Evolutionary conservation across 2,329 filamentous ascomycete genomes (phyloP).

Genomic region (Sporothrix variecibatus): DNA sequence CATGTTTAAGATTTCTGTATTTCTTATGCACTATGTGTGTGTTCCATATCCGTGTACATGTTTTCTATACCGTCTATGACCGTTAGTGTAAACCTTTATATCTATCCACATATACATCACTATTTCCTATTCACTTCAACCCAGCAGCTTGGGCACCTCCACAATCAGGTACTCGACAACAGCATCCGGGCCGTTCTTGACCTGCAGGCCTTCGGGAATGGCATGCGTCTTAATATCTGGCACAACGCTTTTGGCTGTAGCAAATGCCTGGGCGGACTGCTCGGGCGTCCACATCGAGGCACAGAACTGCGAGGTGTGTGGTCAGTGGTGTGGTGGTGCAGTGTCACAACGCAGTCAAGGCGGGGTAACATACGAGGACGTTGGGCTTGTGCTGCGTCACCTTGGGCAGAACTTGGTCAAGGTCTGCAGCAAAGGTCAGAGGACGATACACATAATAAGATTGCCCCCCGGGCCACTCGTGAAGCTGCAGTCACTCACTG

Average conservation of each 20-base stretch:
- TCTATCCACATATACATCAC: neutral
- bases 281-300: neutral
- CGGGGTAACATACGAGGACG: neutral
- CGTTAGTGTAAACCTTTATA: neutral
- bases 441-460: neutral
- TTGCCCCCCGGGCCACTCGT: too few species aligned
- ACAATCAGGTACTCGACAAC: neutral
- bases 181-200: neutral
- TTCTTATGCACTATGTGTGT: too few species aligned
- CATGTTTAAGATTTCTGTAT: neutral
- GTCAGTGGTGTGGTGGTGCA: neutral
- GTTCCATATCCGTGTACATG: neutral
- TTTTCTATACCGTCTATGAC: neutral
- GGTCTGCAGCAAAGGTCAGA: neutral
- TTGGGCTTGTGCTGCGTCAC: constrained; percentile 1
- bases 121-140: neutral
- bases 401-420: neutral
- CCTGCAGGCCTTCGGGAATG: neutral
- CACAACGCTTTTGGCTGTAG: neutral
- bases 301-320: neutral
- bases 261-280: neutral
- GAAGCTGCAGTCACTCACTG: constrained; percentile 43
- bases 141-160: neutral
- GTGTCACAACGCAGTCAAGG: neutral
- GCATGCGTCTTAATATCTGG: neutral